Base-by-base conservation (phyloP, 1,284 basidiomycete genomes). In the Ceratobasidium sp. region DNA sequence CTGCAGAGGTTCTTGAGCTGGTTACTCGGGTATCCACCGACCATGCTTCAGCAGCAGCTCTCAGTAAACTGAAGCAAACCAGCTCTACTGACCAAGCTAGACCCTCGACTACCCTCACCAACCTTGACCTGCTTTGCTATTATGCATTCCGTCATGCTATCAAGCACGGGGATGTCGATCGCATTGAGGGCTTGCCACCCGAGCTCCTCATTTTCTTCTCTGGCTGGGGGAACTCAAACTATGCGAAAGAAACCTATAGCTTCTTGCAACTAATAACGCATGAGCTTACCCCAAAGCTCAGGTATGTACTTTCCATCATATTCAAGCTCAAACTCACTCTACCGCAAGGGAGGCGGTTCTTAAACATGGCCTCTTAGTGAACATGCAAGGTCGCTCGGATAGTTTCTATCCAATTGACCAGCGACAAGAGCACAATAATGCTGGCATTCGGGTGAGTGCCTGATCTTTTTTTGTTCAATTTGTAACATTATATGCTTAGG, bases 351-450 rank as follows among this genome's bases (percentile, higher is more conserved):
- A 1, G 3, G 66, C 66, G 33, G 44, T 69, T 33, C 23, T 54
- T 0, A 8, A 55, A 38, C 52, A 69, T 18, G 14, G 23, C 14
- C 20, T 54, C 1, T 33, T 69, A 1, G 67, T 69, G 0, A 69
- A 69, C 23, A 69, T 33, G 44, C 16, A 33, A 23, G 67, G 67
- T 1, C 6, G 67, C 20, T 30, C 23, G 6, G 35, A 69, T 23
- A 23, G 52, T 7, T 69, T 69, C 44, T 69, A 69, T 14, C 50
- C 48, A 41, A 69, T 54, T 5, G 50, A 57, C 23, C 48, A 57
- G 18, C 27, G 23, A 1, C 67, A 69, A n/a, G 67, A 69, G 33
- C 23, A n/a, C 20, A 69, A 69, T 14, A 69, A 69, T 38, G 41
- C 1, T 2, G 52, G 27, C 12, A 52, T 54, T 52, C 16, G 52